Evolutionary conservation across 768 basidiomycete genomes (phyloP).

Genomic region (Myochromella boudieri): DNA sequence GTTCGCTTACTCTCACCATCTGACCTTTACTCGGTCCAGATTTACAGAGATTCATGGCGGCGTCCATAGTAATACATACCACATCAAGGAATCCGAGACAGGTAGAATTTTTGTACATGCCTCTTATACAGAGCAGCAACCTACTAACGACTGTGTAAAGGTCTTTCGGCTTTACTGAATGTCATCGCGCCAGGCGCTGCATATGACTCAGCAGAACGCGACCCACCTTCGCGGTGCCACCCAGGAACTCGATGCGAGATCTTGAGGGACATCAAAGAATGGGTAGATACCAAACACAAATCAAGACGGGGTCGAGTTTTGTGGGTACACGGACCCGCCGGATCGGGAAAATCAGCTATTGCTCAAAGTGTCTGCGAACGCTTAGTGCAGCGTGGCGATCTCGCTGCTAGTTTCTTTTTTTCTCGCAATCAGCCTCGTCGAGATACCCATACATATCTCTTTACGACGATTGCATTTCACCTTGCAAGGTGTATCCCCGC

Average conservation of each 20-base stretch:
- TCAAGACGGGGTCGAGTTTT: slow-evolving; percentile 1
- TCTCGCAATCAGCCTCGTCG: slow-evolving; percentile 25
- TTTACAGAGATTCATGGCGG: not conserved
- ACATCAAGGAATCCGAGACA: not conserved
- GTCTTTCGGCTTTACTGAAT: not conserved
- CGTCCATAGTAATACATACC: not conserved
- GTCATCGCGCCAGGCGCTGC: not conserved
- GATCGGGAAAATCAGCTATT: too few species aligned
- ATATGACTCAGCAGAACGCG: slow-evolving; percentile 2
- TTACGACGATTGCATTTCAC: slow-evolving; percentile 30
- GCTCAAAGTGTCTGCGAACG: too few species aligned
- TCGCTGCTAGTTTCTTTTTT: too few species aligned
- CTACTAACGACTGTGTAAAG: not conserved
- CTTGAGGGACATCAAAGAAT: not conserved
- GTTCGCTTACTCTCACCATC: not conserved
- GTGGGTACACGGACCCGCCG: too few species aligned
- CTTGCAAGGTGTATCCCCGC: slow-evolving; percentile 14
- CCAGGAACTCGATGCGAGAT: not conserved
- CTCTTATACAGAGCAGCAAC: not conserved
- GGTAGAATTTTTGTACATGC: not conserved
- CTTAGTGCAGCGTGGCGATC: slow-evolving; percentile 24
- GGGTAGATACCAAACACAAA: not conserved
- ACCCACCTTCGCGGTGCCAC: slow-evolving; percentile 1
- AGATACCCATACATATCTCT: slow-evolving; percentile 20
- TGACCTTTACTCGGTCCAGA: not conserved